Conservation (phyloP, 345 rosid genomes). For the Brassica juncea region DNA sequence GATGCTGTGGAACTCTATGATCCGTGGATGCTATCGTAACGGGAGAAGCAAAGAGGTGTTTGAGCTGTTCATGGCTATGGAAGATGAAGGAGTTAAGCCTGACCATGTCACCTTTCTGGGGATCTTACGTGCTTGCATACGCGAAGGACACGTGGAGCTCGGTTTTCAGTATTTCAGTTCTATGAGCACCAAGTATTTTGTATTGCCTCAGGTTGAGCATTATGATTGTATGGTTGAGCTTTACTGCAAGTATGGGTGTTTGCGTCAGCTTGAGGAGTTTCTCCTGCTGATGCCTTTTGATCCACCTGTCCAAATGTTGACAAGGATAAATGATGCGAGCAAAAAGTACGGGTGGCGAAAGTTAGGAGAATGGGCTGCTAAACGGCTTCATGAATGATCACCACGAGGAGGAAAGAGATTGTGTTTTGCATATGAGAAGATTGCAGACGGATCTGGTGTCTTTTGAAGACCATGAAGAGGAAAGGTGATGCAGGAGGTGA, state of each 20-base stretch:
- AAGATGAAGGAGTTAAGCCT: slow-evolving; percentile 56
- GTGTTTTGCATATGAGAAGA: neutral
- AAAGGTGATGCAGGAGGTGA: neutral
- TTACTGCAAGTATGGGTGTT: slow-evolving; percentile 45
- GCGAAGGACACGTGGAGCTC: slow-evolving; percentile 51
- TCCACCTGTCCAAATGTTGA: slow-evolving; percentile 60
- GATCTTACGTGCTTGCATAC: slow-evolving; percentile 63
- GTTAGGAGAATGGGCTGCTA: slow-evolving; percentile 61
- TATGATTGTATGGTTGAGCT: slow-evolving; percentile 75
- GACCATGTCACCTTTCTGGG: slow-evolving; percentile 60
- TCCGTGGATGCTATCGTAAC: slow-evolving; percentile 66
- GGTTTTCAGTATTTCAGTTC: slow-evolving; percentile 57
- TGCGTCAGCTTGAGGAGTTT: slow-evolving; percentile 65
- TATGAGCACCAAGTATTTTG: slow-evolving; percentile 50
- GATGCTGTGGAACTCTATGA: slow-evolving; percentile 73
- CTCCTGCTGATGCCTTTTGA: slow-evolving; percentile 64
- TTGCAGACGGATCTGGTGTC: neutral
- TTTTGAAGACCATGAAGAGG: neutral
- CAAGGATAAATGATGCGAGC: slow-evolving; percentile 50
- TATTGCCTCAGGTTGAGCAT: slow-evolving; percentile 74
- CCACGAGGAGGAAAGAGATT: neutral
- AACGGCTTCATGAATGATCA: slow-evolving; percentile 36
- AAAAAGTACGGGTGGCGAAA: slow-evolving; percentile 40
- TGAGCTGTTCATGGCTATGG: slow-evolving; percentile 57
- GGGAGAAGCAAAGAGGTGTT: slow-evolving; percentile 60